Conservation (phyloP, 257 asterid genomes). For the Solanum peruvianum region DNA sequence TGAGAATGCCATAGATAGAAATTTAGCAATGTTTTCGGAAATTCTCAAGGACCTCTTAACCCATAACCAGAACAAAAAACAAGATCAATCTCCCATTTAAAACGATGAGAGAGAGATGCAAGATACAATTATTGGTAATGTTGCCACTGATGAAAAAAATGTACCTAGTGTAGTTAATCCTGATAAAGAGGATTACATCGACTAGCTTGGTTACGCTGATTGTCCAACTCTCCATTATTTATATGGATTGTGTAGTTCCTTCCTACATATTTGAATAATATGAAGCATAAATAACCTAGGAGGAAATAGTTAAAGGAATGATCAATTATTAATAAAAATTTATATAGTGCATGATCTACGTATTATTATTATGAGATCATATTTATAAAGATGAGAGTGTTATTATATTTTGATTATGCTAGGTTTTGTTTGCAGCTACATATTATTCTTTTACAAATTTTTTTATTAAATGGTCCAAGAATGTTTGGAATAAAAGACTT, state of each 20-base stretch:
- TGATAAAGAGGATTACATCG: background rate
- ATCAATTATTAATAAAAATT: background rate
- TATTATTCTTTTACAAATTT: background rate
- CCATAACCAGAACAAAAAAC: background rate
- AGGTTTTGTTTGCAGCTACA: background rate
- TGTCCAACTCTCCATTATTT: background rate
- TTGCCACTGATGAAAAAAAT: conserved; percentile 5
- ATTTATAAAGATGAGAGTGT: background rate
- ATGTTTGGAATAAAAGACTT: background rate
- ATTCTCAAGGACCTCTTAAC: conserved; percentile 63
- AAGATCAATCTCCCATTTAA: conserved; percentile 9
- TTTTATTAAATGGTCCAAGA: background rate
- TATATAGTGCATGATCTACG: background rate
- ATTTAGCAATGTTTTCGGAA: conserved; percentile 47
- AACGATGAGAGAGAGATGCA: conserved; percentile 12
- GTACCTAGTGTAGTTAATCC: conserved; percentile 1
- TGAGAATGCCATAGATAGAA: conserved; percentile 75
- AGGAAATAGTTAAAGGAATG: background rate
- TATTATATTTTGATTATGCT: background rate
- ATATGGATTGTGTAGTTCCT: background rate
- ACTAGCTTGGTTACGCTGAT: background rate
- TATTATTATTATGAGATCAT: background rate
- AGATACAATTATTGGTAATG: conserved; percentile 12
- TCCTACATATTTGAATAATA: background rate
- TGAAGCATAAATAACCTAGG: background rate